Base-by-base conservation (phyloP, 1,139 yeast genomes). In the Yamadazyma dushanensis region DNA sequence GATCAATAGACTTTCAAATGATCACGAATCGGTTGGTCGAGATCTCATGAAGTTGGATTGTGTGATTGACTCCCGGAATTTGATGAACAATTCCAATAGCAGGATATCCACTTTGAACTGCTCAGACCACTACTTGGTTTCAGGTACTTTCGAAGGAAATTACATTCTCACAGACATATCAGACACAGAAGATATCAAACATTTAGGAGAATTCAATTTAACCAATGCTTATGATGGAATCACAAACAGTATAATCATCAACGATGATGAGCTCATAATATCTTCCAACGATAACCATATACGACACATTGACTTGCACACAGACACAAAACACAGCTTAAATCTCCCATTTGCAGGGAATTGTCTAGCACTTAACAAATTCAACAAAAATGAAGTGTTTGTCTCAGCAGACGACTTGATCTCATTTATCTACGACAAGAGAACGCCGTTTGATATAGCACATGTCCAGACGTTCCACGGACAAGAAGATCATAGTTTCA, bases 101-200 rank as follows among this genome's bases (percentile, higher is more conserved):
- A 56, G 75, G 36, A 61, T 78, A 4, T 73, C 82, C 9, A 71
- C 81, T 2, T 48, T 78, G 38, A 59, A 74, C 8, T 67, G 76
- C 36, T 61, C 74, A 10, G 51, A 63, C 30, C 59, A 58, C n/a
- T 51, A 64, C 18, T 53, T 77, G 16, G 73, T 67, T 3, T 69
- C 76, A 19, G 84, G 84, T 0, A 77, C 83, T 0, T 72, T 76
- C 40, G 73, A 70, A 39, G 84, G 84, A 1, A 73, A 76, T 14
- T 71, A 66, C 45, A 53, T 74, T 7, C 53, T 75, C 32, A 54
- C 66, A 32, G 59, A 62, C 26, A 53, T 66, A 8, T 41, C 58
- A 11, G 51, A 55, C 31, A 54, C 62, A 0, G 51, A 53, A 8
- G 29, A 44, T n/a, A 49, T 64, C 2, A 48, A 41, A 5, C 42